Evolutionary conservation across 192 early-diverging fungal species (phyloP).

Genomic region (Backusella sp.): DNA sequence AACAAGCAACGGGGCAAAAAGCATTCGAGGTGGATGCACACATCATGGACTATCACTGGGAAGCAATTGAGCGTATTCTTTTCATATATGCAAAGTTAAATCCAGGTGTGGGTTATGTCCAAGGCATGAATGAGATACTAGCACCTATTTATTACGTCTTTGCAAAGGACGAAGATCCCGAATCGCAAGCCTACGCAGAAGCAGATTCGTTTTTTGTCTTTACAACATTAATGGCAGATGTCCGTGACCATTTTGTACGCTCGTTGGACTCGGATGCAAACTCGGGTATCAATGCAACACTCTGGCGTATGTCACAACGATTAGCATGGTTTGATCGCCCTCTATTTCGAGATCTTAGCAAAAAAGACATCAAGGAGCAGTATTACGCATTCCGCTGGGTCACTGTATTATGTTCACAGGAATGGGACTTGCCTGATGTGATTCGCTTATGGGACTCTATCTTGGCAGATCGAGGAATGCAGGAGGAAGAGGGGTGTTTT

Average conservation of each 20-base stretch:
- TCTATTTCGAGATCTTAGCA: conserved; percentile 56
- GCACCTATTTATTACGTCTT: conserved; percentile 80
- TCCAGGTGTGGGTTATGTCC: conserved; percentile 81
- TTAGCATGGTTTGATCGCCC: conserved; percentile 56
- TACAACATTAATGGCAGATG: conserved; percentile 64
- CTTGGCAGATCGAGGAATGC: conserved; percentile 60
- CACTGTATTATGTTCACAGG: conserved; percentile 72
- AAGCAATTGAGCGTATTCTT: conserved; percentile 74
- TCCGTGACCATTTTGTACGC: conserved; percentile 79
- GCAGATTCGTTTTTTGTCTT: conserved; percentile 81
- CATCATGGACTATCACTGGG: conserved; percentile 70
- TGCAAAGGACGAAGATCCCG: conserved; percentile 45
- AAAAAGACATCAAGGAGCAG: conserved; percentile 63
- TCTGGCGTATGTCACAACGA: conserved; percentile 55
- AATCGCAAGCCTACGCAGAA: conserved; percentile 62
- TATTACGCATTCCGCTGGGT: conserved; percentile 86
- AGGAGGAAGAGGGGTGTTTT: conserved; percentile 46
- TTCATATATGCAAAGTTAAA: conserved; percentile 81
- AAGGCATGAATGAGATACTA: conserved; percentile 87
- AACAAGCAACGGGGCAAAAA: neutral
- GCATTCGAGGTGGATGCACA: conserved; percentile 18
- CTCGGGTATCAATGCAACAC: conserved; percentile 60
- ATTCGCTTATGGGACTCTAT: conserved; percentile 80
- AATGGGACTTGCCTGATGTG: conserved; percentile 75
- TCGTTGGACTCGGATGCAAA: conserved; percentile 60